phyloP scores from a whole-genome alignment of 164 flowering plant species.

The Tinospora cordifolia region DNA sequence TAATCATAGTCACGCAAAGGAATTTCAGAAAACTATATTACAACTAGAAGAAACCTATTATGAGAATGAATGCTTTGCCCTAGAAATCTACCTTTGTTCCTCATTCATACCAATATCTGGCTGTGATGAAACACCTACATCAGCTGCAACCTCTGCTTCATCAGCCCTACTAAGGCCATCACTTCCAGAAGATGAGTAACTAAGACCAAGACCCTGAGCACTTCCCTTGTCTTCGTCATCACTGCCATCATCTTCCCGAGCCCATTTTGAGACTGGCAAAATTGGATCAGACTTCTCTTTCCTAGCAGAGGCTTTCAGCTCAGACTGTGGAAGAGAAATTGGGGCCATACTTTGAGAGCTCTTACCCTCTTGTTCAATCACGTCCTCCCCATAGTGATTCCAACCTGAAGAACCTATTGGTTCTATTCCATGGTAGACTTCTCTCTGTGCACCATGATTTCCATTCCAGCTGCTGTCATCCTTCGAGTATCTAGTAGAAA shows the following conservation, averaged over 20 bases:
- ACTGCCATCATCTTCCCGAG: conserved; percentile 81
- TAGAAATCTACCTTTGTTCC: conserved; percentile 61
- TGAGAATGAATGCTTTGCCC: not conserved
- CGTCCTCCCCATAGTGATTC: conserved; percentile 47
- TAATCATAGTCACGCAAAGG: conserved; percentile 6
- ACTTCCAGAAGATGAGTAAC: conserved; percentile 96
- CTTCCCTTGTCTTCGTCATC: conserved; percentile 68
- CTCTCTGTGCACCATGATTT: conserved; percentile 30
- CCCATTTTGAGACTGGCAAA: conserved; percentile 91
- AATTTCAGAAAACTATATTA: not conserved
- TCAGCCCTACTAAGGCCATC: conserved; percentile 48
- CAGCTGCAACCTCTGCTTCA: conserved; percentile 42
- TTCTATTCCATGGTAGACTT: conserved; percentile 31
- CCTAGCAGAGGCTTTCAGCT: conserved; percentile 46
- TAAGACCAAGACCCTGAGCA: conserved; percentile 52
- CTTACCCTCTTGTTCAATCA: conserved; percentile 26
- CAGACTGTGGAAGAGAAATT: conserved; percentile 50
- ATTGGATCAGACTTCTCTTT: conserved; percentile 55
- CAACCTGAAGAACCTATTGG: conserved; percentile 42
- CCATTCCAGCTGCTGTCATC: conserved; percentile 21
- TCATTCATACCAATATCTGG: conserved; percentile 65
- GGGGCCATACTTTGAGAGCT: conserved; percentile 32
- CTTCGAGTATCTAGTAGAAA: conserved; percentile 38
- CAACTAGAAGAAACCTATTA: not conserved
- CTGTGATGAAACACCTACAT: conserved; percentile 37